Evolutionary conservation across 2,329 filamentous ascomycete species (phyloP), one percentile per base, ranked within the genome.

Genomic region (Botryotinia convoluta): DNA sequence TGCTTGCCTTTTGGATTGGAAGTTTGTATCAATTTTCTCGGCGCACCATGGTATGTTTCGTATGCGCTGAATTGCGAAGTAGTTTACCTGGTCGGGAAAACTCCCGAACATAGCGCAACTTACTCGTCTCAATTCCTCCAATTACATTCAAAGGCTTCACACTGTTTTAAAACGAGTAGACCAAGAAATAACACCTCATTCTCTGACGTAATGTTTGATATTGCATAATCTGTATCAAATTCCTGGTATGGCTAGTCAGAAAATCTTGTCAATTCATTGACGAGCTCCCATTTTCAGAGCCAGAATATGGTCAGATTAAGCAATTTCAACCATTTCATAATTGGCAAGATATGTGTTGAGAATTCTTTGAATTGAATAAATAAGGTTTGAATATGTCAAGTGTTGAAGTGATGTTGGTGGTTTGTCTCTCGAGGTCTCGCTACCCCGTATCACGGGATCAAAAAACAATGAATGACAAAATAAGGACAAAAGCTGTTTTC

Each of bases 311-410:
- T 9, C 14, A 29, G 8, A 20, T 42, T 42, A 10, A 42, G 8
- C 26, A 63, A 42, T 0, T n/a, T 29, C 9, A 20, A 8, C 3
- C 4, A 20, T 29, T 8, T 1, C 0, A 20, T 6, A 26, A 20
- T 1, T 22, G 5, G 18, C 1, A 35, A 14, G 0, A 64, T 26
- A 2, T 18, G 0, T 32, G 0, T 26, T 35, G 18, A 64, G 3
- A 45, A 3, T 20, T 16, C 8, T 4, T 26, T 35, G 9, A 16
- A 5, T 26, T 9, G 2, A 64, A 26, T 45, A 16, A 20, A 45
- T 9, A 45, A 10, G 4, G n/a, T 14, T 32, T 18, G 20, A 22
- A 64, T 35, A 7, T 45, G 42, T 45, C 20, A 45, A 64, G 20
- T 35, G 1, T 63, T 22, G n/a, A 63, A n/a, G 16, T 63, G 61